Evolutionary conservation across 345 rosid genomes (phyloP), one percentile per base, ranked within the genome.

Genomic region (Cardamine resedifolia): DNA sequence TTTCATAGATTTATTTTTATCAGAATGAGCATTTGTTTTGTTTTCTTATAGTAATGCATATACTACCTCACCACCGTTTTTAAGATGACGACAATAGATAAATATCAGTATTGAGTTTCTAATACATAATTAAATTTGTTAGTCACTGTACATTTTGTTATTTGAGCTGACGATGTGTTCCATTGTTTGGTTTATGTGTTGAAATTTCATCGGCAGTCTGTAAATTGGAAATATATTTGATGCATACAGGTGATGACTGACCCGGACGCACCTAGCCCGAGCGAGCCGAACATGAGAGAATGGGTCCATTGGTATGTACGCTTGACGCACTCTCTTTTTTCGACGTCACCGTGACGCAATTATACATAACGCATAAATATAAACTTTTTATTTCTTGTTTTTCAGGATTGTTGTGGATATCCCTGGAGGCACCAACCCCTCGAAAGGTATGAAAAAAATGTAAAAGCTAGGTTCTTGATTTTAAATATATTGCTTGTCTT

Each of bases 251-350:
- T 90, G 77, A 92, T 92, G 98, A 87, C 83, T 21, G 96, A 92
- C 71, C 96, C 98, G 47, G 98, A 92, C 69, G 98, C 98, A 21
- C 98, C 98, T 4, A 90, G 96, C 51, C 98, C 98, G 8, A 88
- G 98, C 63, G 96, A 90, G 72, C 98, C 98, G 2, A 79, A 71
- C 80, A 76, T 85, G 90, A 77, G 98, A 64, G 98, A 92, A 70
- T 88, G 92, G 96, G 79, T 87, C 66, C 98, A 92, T 50, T 92
- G 98, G 98, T 92, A n/a, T 3, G 77, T 69, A 28, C n/a, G 19
- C 34, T 39, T 74, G 53, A 57, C 24, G 0, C 20, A 53, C 20
- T 52, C 36, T 38, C 2, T 23, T 50, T 33, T 1, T 31, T 71
- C 11, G 18, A 44, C 11, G 31, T n/a, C 16, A 43, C 23, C 21